These are phyloP conservation scores for Poterioochromonas sp. DNA, from an alignment of 352 stramenopile genomes.

Conservation along the genomic window DNA sequence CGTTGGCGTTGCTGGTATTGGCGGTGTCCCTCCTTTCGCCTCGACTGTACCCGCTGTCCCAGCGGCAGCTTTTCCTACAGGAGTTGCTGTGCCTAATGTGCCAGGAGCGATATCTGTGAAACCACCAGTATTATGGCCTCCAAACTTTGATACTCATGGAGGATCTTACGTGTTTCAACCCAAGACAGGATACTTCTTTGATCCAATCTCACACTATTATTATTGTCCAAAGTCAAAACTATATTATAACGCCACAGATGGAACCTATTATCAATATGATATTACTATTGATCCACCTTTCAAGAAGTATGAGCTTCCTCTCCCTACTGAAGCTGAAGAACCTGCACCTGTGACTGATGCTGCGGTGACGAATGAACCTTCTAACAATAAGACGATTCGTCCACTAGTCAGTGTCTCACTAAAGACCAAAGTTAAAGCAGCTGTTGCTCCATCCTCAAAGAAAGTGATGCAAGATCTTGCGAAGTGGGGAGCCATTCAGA, in stretches of 20 bases:
- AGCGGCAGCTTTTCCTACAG: no score
- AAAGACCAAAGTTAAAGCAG: neutral
- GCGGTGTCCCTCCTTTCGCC: no score
- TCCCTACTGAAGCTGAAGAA: neutral
- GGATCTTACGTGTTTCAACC: conserved; percentile 6
- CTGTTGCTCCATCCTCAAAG: neutral
- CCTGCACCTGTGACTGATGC: neutral
- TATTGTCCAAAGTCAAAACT: conserved; percentile 27
- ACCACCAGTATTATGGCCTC: conserved; percentile 15
- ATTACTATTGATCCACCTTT: conserved; percentile 2
- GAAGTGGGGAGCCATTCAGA: conserved; percentile 3
- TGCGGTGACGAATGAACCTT: neutral
- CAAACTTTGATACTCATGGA: conserved; percentile 15
- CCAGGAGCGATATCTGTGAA: no score
- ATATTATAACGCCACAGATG: neutral
- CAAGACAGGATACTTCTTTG: neutral
- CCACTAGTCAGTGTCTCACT: neutral
- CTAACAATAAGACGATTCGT: no score
- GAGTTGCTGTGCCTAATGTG: no score
- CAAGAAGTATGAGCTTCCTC: neutral
- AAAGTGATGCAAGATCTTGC: conserved; percentile 11
- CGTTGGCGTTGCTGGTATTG: neutral
- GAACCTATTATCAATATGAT: conserved; percentile 3
- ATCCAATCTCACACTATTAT: neutral
- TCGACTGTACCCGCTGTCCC: neutral